Evolutionary conservation across 1,139 yeast genomes (phyloP).

Genomic region (Taphrina populina): DNA sequence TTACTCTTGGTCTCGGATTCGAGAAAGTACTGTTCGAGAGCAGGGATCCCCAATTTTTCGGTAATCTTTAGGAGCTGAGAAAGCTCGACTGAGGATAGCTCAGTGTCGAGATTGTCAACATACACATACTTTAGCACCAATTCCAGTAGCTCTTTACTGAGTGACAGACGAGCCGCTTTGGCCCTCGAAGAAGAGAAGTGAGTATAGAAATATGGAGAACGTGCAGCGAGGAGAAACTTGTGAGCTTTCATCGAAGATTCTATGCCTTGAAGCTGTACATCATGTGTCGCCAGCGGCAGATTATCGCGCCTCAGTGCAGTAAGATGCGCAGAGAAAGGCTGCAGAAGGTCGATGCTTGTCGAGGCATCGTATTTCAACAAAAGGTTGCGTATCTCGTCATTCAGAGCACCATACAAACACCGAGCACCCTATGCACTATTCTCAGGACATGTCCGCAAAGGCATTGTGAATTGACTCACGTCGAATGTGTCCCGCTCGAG

Average conservation of each 20-base stretch:
- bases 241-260: slow-evolving; percentile 41
- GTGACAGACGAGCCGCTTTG: slow-evolving; percentile 38
- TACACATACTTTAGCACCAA: slow-evolving; percentile 56
- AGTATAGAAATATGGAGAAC: slow-evolving; percentile 44
- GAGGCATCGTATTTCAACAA: slow-evolving; percentile 62
- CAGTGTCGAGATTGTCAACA: slow-evolving; percentile 49
- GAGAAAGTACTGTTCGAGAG: slow-evolving; percentile 45
- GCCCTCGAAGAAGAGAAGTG: slow-evolving; percentile 37
- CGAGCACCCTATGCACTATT: slow-evolving; percentile 52
- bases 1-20: slow-evolving; percentile 11
- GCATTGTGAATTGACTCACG: slow-evolving; percentile 42
- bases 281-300: slow-evolving; percentile 25
- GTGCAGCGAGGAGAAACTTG: slow-evolving; percentile 48
- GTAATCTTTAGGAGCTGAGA: slow-evolving; percentile 48
- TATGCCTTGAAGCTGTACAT: slow-evolving; percentile 9
- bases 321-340: slow-evolving; percentile 73
- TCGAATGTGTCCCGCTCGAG: slow-evolving; percentile 78
- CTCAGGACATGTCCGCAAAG: not conserved
- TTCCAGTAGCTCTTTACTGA: slow-evolving; percentile 45
- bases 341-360: slow-evolving; percentile 64
- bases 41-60: slow-evolving; percentile 46
- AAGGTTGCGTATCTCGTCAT: slow-evolving; percentile 60
- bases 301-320: slow-evolving; percentile 50
- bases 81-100: slow-evolving; percentile 43
- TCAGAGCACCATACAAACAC: slow-evolving; percentile 75